Base-by-base conservation (phyloP, 805 yeast species). In the Tetrapisispora fleetii region DNA sequence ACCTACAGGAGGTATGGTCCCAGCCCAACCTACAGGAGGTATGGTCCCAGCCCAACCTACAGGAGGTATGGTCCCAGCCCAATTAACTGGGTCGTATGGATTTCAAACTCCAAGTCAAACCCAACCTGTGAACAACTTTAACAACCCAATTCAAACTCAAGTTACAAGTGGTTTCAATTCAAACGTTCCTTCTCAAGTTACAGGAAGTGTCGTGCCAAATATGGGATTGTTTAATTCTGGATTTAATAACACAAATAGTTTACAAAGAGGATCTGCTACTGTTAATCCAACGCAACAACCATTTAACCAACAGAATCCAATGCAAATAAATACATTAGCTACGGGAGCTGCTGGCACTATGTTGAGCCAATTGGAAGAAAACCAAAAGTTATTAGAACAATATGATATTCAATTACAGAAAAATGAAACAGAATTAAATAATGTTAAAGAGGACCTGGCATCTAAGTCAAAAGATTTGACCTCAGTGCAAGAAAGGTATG, bases 361-460 rank as follows among this genome's bases (percentile, higher is more conserved):
- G 32, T 17, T 32, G 13, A 28, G 37, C n/a, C 45, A 40, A 33
- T 16, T 43, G 14, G 43, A 43, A 39, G 45, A 81, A 56, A 95
- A 87, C 62, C 96, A 87, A 63, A 72, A 79, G 54, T 71, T 90
- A 69, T 73, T 90, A 47, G 87, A 83, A 63, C 95, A 88, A 64
- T 90, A 90, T 62, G 97, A 90, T 63, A 76, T 80, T 52, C 73
- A 95, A 49, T 95, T 90, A 9, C 83, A 83, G 64, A 78, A 83
- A 22, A 74, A 90, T 52, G 97, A 90, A 67, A 70, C 70, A 37
- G 96, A 90, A 59, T 69, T 88, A 50, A 57, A 63, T 16, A 77
- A 76, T 45, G 71, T 84, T 43, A 77, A 81, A 47, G 73, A 80
- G 59, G 95, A 87, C 64, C 65, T 87, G 37, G 79, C 79, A 2